Evolutionary conservation across 1,284 basidiomycete species (phyloP), one percentile per base, ranked within the genome.

Genomic region (Coriolopsis trogii): DNA sequence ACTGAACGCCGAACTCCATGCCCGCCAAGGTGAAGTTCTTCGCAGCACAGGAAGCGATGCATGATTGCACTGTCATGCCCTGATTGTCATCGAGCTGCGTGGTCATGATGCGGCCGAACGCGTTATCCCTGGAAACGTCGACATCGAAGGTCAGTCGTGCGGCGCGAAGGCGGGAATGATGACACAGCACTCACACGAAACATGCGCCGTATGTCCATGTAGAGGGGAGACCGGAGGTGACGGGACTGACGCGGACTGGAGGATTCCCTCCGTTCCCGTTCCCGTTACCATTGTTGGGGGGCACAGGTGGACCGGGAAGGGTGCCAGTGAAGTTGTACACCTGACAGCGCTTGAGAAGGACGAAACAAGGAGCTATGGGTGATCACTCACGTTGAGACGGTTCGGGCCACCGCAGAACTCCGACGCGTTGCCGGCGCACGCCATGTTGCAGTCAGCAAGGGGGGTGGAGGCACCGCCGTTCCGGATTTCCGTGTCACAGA

Each of bases 361-460:
- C n/a, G n/a, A n/a, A 7, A 34, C n/a, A 34, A n/a, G n/a, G 33
- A 4, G n/a, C n/a, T 16, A 16, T 30, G 26, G 6, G 18, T n/a
- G 15, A 23, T 21, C 13, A 45, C 62, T 56, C 21, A 67, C 64
- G 41, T 71, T 72, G 6, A 73, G 62, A 16, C 69, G 61, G 36
- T 68, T 65, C 3, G 87, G 79, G 26, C 87, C 89, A 36, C 89
- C 87, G 60, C 89, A 90, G 49, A 80, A 80, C 61, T 87, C 78
- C 2, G 73, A 71, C 41, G 71, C 71, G 56, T 86, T 82, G 5
- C 85, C 86, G 2, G 69, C 68, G 60, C 86, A 89, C 6, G 75
- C 62, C 87, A 89, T 88, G 55, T 74, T 77, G 62, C 87, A 89
- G 38, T 79, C 78, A 3, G 71, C 63, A 10, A 74, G 65, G 3